A percentile compares a stretch with the other conserved stretches of the same genome.
Conservation (phyloP, 1,284 basidiomycete species). For the Leccinum griseonigrum region DNA sequence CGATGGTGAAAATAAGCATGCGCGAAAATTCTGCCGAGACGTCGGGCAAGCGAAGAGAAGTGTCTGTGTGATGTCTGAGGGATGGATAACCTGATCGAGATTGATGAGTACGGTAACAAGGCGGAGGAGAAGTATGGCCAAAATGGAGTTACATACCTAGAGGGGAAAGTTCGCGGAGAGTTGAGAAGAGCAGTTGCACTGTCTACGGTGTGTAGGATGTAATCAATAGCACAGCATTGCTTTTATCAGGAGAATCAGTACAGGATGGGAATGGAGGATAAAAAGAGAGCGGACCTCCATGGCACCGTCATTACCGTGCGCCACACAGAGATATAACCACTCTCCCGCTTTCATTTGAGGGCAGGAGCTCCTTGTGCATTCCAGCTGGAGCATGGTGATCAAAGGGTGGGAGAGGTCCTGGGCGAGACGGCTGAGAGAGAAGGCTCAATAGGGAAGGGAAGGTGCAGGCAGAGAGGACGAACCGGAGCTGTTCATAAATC, state of each 20-base stretch:
- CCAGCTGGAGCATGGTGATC: conserved; percentile 81
- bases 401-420: conserved; percentile 91
- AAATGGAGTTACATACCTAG: conserved; percentile 50
- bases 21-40: conserved; percentile 92
- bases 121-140: conserved; percentile 17
- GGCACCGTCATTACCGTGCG: conserved; percentile 77
- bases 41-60: conserved; percentile 83
- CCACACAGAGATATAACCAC: conserved; percentile 96
- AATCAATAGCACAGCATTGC: conserved; percentile 97
- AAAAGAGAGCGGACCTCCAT: conserved; percentile 57
- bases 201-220: conserved; percentile 93
- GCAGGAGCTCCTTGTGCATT: conserved; percentile 82
- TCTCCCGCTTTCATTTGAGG: conserved; percentile 97
- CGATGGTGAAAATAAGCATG: conserved; percentile 95
- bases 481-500: conserved; percentile 95
- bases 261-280: conserved; percentile 1
- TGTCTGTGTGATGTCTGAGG: conserved; percentile 81
- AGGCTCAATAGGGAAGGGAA: conserved; percentile 4
- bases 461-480: conserved; percentile 23
- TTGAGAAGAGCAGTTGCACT: conserved; percentile 92
- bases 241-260: conserved; percentile 29
- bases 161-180: conserved; percentile 89
- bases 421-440: conserved; percentile 70
- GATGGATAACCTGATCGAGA: conserved; percentile 58
- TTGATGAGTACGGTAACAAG: conserved; percentile 21